Base-by-base conservation (phyloP, 352 stramenopile species). In the Phytopythium sindhum region DNA sequence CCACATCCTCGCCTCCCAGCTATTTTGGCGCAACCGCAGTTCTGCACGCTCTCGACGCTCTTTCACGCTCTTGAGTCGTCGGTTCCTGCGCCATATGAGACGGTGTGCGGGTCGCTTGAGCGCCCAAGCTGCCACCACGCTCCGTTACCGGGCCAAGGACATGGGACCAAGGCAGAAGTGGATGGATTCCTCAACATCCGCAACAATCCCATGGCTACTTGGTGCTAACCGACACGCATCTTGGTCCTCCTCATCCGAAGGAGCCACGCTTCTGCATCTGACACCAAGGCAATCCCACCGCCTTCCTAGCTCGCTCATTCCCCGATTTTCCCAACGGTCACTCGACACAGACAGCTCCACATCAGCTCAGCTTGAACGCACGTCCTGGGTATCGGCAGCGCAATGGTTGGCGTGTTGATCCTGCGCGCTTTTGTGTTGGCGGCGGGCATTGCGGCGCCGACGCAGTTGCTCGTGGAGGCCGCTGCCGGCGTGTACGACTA, bases 401-500 rank as follows among this genome's bases (percentile, higher is more conserved):
- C 15, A 15, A 45, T 45, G 39, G n/a, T 4, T 12, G 39, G 39
- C 1, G 7, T 10, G 42, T 8, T 7, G 19, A 5, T 35, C 7
- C 28, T 55, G 6, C 26, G 26, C 14, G 48, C 28, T 0, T 17
- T 55, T 3, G 5, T n/a, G 26, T 28, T 54, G 0, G 47, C 24
- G 23, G 24, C n/a, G 28, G 48, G 12, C 15, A 9, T 55, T 7
- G 48, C 17, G 6, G 19, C 28, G 26, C 7, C 48, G 26, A 9
- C 48, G 26, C 15, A 33, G 17, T 14, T 23, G 15, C 12, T 33
- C 6, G 23, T 21, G 8, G 21, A 52, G 48, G 14, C 26, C 28
- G 17, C 29, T 68, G 21, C 33, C 68, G 56, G 42, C 23, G 39
- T 44, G 60, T 57, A 61, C 70, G 28, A 39, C 31, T 65, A 12